A percentile compares a stretch with the other conserved stretches of the same genome.
These are phyloP conservation scores for Phytophthora macrochlamydospora DNA, from an alignment of 352 stramenopile species.

Conservation along the genomic window DNA sequence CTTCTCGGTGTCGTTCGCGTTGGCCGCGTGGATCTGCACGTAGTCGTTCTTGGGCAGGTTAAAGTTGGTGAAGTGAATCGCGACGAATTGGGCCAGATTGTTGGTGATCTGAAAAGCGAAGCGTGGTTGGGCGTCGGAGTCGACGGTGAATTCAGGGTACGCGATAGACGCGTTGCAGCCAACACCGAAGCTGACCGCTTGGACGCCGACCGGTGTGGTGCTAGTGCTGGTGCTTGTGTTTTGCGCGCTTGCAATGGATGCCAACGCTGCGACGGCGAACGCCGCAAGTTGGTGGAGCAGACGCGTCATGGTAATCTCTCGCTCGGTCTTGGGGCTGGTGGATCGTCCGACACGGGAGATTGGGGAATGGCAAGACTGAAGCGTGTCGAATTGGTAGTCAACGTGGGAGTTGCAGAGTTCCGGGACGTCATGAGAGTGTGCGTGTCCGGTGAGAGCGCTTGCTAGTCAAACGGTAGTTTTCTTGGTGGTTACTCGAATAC, in stretches of 20 bases:
- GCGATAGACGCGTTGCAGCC: slow-evolving; percentile 31
- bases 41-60: slow-evolving; percentile 65
- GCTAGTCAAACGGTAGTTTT: slow-evolving; percentile 14
- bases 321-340: slow-evolving; percentile 4
- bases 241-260: slow-evolving; percentile 15
- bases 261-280: slow-evolving; percentile 21
- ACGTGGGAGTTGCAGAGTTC: too few relatives aligned
- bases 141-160: slow-evolving; percentile 29
- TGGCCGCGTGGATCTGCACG: slow-evolving; percentile 45
- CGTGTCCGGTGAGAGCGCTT: neutral
- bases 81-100: slow-evolving; percentile 52
- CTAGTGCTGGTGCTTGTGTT: slow-evolving; percentile 17
- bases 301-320: slow-evolving; percentile 23
- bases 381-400: neutral
- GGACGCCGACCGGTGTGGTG: slow-evolving; percentile 11
- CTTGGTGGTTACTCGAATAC: neutral
- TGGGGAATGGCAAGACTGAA: slow-evolving; percentile 14
- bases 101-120: slow-evolving; percentile 49
- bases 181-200: slow-evolving; percentile 28
- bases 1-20: slow-evolving; percentile 29
- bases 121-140: slow-evolving; percentile 22
- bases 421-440: neutral
- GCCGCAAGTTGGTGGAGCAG: slow-evolving; percentile 19
- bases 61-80: slow-evolving; percentile 67
- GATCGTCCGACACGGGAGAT: slow-evolving; percentile 18